Percentiles rank a stretch among this genome's conserved stretches.
phyloP scores from a whole-genome alignment of 2,329 filamentous ascomycete genomes.

The Penicillium sclerotigenum region DNA sequence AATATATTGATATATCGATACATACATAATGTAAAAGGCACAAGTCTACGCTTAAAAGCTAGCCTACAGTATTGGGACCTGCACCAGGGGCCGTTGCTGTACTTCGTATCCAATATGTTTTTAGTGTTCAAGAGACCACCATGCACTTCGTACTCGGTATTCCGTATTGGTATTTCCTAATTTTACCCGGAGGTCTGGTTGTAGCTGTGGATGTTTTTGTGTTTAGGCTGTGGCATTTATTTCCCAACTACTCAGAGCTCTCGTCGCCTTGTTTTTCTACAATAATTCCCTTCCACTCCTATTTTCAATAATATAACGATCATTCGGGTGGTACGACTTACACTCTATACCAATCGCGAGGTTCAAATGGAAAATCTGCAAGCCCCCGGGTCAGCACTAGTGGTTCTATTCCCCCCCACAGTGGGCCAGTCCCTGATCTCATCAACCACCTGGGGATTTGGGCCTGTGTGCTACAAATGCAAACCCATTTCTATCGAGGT shows the following conservation, averaged over 20 bases:
- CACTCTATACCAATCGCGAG: not conserved
- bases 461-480: not conserved
- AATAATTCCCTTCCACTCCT: not conserved
- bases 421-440: not conserved
- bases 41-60: too few relatives aligned
- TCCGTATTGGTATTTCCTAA: not conserved
- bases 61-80: too few relatives aligned
- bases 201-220: not conserved
- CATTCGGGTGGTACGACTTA: not conserved
- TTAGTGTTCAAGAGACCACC: too few relatives aligned
- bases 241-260: not conserved
- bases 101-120: not conserved
- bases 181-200: not conserved
- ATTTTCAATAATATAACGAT: not conserved
- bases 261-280: not conserved
- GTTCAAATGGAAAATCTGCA: not conserved
- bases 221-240: not conserved
- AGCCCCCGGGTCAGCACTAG: slow-evolving; percentile 1
- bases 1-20: too few relatives aligned
- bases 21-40: too few relatives aligned
- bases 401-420: not conserved
- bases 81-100: not conserved
- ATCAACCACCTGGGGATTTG: not conserved
- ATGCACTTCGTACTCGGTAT: too few relatives aligned
- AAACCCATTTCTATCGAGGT: not conserved